Base-by-base conservation (phyloP, 768 basidiomycete species). In the Mycena amicta region DNA sequence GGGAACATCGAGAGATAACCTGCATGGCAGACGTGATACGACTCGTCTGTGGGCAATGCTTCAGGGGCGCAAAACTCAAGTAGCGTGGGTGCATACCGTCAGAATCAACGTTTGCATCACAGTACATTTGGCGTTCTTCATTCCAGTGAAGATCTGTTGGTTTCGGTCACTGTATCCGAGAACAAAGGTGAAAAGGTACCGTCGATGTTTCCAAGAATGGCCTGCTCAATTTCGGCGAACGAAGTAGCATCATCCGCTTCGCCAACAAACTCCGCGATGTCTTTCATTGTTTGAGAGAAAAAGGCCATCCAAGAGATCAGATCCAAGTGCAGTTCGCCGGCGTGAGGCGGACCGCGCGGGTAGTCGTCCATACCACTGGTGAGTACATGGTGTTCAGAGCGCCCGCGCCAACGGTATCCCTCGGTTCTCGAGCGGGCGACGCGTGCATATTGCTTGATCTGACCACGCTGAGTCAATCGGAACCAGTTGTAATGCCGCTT, bases 361-460 rank as follows among this genome's bases (percentile, higher is more conserved):
- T 95, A 98, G 73, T 98, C 95, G 70, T 98, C 95, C 87, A 98
- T 88, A 1, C 95, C 95, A 66, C 90, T 93, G 0, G 96, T 97
- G 56, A 98, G 76, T 37, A 98, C 90, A 72, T 96, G 94, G 26
- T 81, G 80, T 66, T 87, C 82, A 5, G 92, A 90, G 40, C 95
- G 80, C 27, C 95, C 95, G 29, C 96, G 84, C 96, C 95, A 98
- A 30, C 95, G 83, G 75, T 97, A 98, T 1, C 84, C 95, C 72
- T 98, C 95, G 1, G 86, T 86, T 52, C 89, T 80, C n/a, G 92
- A 92, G n/a, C 89, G 84, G 2, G 93, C 88, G 55, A 82, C 83
- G 31, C 95, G 83, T 3, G 83, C 85, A 70, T 93, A 98, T 68
- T 93, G 92, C 68, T 92, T 93, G 66, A 98, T 89, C 70, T 95